A percentile compares a stretch with the other conserved stretches of the same genome.
phyloP scores from a whole-genome alignment of 441 rosid species.

The Pelargonium citronellum region DNA sequence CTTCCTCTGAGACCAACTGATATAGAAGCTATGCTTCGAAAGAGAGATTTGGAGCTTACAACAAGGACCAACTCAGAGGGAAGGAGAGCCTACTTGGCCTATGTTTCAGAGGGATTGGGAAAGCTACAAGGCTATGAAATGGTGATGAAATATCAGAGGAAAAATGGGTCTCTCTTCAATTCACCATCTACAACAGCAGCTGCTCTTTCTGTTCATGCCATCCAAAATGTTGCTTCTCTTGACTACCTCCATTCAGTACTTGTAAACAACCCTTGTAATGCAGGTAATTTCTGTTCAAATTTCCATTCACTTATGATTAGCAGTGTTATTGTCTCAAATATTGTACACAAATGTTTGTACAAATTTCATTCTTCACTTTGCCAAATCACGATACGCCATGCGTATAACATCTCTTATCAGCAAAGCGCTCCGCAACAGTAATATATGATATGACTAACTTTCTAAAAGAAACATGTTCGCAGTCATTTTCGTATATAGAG shows the following conservation, averaged over 20 bases:
- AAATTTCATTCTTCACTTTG: too few relatives aligned
- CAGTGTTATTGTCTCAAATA: too few relatives aligned
- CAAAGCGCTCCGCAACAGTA: too few relatives aligned
- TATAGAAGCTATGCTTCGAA: conserved; percentile 40
- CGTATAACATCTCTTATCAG: too few relatives aligned
- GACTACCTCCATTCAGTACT: conserved; percentile 44
- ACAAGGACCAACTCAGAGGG: conserved; percentile 44
- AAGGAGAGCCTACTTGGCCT: conserved; percentile 52
- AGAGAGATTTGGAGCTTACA: conserved; percentile 46
- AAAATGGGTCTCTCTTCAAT: conserved; percentile 68
- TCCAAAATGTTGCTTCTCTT: conserved; percentile 51
- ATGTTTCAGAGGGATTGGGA: conserved; percentile 64
- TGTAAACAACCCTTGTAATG: conserved; percentile 47
- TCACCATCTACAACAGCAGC: conserved; percentile 90
- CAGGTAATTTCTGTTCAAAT: too few relatives aligned
- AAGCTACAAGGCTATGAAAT: conserved; percentile 50
- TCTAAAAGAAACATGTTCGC: too few relatives aligned
- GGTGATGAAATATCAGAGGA: conserved; percentile 56
- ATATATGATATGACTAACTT: too few relatives aligned
- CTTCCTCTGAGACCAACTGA: conserved; percentile 48
- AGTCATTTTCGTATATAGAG: too few relatives aligned
- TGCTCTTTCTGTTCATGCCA: conserved; percentile 36
- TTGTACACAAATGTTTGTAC: too few relatives aligned
- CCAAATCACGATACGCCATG: too few relatives aligned
- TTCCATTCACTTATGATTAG: too few relatives aligned